Base-by-base conservation (phyloP, 2,329 filamentous ascomycete genomes). In the Didymella glomerata region DNA sequence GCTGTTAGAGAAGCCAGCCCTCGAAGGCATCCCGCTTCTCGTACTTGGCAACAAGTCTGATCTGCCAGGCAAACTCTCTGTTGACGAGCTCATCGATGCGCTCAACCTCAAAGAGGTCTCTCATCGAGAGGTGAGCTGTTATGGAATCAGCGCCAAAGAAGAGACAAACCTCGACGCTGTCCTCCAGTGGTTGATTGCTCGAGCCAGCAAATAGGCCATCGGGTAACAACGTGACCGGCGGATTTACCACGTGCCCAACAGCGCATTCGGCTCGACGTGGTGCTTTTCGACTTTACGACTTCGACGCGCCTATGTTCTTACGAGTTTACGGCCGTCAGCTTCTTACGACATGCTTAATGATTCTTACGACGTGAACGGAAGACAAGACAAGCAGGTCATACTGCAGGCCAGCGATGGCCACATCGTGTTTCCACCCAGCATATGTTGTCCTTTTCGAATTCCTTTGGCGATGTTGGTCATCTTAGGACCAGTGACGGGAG, bases 161-260 rank as follows among this genome's bases (percentile, higher is more conserved):
- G 95, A 99, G 81, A 99, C 94, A 57, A 99, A 99, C 80, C 87
- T 99, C 66, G 94, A 99, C 75, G 95, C 94, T 7, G 95, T 99
- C 51, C 84, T 99, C 71, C 91, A 97, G 77, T 99, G 95, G 91
- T 83, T 99, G 76, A 94, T 99, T 78, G 94, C 93, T 68, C 90
- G 91, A 77, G 90, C 93, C 64, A 92, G 69, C 72, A 76, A 75
- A 62, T 77, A 70, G 68, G 50, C 56, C 48, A 46, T 14, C 54
- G 53, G 57, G 44, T 45, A 54, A 62, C 58, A 72, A 68, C 68
- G 68, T 72, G 68, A 73, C 65, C 56, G 66, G 44, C 56, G 46
- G 54, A 49, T 57, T 51, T 48, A 61, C 60, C 66, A 71, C 64
- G 67, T 72, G 68, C 62, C 51, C 60, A 56, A 50, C 55, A 51